Evolutionary conservation across 1,284 basidiomycete species (phyloP), one percentile per base, ranked within the genome.

Genomic region (Puccinia brachypodii): DNA sequence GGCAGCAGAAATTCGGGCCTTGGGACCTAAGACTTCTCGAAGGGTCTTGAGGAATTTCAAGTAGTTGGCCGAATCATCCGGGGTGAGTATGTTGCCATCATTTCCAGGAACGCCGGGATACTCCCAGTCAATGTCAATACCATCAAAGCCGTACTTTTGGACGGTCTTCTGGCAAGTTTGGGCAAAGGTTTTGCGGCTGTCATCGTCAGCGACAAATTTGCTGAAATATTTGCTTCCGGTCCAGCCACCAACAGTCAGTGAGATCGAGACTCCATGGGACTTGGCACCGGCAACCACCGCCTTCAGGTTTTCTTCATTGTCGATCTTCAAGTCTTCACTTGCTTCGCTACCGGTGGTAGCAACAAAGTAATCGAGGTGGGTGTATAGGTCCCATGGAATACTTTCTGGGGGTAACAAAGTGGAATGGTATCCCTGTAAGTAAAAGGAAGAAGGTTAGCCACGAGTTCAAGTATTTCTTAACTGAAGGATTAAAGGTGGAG

Each of bases 61-160:
- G 28, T 56, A 80, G 56, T 80, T 80, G 33, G 47, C 77, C 33
- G 77, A 80, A 56, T 80, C 77, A 72, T 72, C 68, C 42, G 60
- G 72, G 8, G 50, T 58, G 7, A 80, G 38, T 19, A 68, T 60
- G 53, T 80, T 80, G 13, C 68, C 47, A 60, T 72, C 77, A 56
- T 58, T 68, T 16, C 77, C 77, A 25, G 66, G 77, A 11, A 72
- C 69, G 33, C 53, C 56, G 25, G 79, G 79, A 50, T 81, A 81
- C 28, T 81, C 79, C 79, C 79, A 81, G 56, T 81, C 79, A 38
- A 74, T 8, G 9, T 81, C 79, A 58, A 81, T 38, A 2, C 79
- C 79, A 44, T 81, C 60, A 42, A 81, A 75, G 16, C 31, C 69
- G 22, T 81, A 64, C 47, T 74, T 81, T 2, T 81, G 13, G 33